phyloP scores from a whole-genome alignment of 2,329 filamentous ascomycete genomes.

The Microdochium trichocladiopsis region DNA sequence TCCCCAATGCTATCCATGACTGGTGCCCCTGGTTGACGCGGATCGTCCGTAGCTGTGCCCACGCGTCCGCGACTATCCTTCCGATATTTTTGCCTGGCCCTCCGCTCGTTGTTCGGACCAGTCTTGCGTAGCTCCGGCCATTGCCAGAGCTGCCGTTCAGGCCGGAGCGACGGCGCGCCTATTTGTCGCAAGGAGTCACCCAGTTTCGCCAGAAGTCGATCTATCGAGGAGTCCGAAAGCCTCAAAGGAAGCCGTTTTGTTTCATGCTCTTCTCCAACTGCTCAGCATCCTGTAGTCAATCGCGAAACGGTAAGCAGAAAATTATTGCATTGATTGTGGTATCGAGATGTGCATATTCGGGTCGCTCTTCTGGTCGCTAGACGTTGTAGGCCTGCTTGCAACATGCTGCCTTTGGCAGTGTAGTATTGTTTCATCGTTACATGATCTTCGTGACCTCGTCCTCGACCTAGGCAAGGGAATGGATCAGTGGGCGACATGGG shows the following conservation, averaged over 20 bases:
- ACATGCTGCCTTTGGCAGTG: background rate
- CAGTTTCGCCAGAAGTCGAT: too few species aligned
- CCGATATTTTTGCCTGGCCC: too few species aligned
- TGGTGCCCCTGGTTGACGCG: background rate
- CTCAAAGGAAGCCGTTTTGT: conserved; percentile 31
- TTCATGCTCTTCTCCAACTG: conserved; percentile 28
- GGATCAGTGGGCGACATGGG: conserved; percentile 38
- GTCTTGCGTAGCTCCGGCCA: too few species aligned
- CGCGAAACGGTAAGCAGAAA: conserved; percentile 14
- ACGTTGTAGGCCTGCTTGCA: background rate
- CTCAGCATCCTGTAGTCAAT: conserved; percentile 13
- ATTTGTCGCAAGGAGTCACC: too few species aligned
- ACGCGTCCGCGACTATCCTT: background rate
- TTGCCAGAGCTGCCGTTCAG: too few species aligned
- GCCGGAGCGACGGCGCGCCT: too few species aligned
- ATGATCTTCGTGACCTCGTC: conserved; percentile 88
- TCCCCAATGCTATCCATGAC: background rate
- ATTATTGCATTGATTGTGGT: background rate
- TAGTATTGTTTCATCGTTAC: conserved; percentile 37
- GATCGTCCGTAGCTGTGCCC: background rate
- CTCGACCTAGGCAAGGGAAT: conserved; percentile 63
- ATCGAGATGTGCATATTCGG: background rate
- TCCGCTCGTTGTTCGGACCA: too few species aligned
- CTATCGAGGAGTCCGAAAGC: background rate
- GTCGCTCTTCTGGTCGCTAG: background rate